Conservation (phyloP, 148 eudicot species). For the Camellia japonica region DNA sequence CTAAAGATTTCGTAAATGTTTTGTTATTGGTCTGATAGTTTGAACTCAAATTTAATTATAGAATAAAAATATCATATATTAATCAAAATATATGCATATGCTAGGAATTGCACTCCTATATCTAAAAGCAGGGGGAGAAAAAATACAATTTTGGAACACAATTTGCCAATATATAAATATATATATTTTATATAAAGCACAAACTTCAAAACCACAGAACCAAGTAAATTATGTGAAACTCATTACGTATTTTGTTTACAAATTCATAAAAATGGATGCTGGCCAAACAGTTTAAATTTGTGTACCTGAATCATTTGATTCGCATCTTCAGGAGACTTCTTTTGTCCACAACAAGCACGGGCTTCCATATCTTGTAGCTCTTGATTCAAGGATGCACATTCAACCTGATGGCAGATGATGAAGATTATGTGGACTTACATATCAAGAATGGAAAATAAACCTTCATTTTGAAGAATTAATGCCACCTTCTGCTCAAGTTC, state of each 20-base stretch:
- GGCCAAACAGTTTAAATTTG: neutral
- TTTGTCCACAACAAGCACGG: constrained; percentile 87
- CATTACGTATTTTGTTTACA: neutral
- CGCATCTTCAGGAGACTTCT: constrained; percentile 93
- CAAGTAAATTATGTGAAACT: neutral
- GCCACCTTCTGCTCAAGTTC: constrained; percentile 98
- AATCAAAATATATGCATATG: neutral
- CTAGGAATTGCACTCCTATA: neutral
- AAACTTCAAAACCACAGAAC: neutral
- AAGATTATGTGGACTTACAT: neutral
- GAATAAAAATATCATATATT: neutral
- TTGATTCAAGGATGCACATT: constrained; percentile 90
- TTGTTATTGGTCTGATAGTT: neutral
- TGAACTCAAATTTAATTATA: neutral
- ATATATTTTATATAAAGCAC: no score
- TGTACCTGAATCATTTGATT: constrained; percentile 89
- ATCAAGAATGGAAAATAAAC: neutral
- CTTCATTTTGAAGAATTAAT: neutral
- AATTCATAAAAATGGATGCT: neutral
- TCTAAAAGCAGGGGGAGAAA: neutral
- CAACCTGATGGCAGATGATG: constrained; percentile 55
- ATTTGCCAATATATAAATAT: neutral
- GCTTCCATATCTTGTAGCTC: constrained; percentile 97
- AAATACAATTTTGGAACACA: neutral
- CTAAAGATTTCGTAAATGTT: neutral